Percentiles rank a stretch among this genome's conserved stretches.
phyloP scores from a whole-genome alignment of 2,329 filamentous ascomycete genomes.

The Colletotrichum spinosum region DNA sequence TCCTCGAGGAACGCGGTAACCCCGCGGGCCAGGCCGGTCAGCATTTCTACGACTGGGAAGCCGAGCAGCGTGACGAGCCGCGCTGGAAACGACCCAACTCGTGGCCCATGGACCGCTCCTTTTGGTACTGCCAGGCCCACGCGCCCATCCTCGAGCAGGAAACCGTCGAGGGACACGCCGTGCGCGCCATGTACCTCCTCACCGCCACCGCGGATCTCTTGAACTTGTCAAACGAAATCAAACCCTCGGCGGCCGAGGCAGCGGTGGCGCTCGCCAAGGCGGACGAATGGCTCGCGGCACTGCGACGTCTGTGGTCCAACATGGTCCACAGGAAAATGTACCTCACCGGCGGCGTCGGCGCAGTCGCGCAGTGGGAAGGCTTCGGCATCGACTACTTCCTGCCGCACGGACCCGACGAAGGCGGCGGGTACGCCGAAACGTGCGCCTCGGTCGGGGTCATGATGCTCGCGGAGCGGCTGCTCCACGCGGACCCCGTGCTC shows the following conservation, averaged over 20 bases:
- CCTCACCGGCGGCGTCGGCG: conserved; percentile 70
- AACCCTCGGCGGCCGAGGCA: conserved; percentile 28
- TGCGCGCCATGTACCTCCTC: conserved; percentile 70
- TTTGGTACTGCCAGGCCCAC: conserved; percentile 69
- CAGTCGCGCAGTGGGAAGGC: conserved; percentile 68
- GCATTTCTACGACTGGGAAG: conserved; percentile 67
- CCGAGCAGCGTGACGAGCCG: conserved; percentile 42
- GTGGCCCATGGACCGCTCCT: conserved; percentile 53
- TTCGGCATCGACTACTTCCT: conserved; percentile 71
- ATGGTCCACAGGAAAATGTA: conserved; percentile 74
- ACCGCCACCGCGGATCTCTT: conserved; percentile 68
- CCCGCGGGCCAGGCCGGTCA: conserved; percentile 57
- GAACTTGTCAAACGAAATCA: conserved; percentile 47
- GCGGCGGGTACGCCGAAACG: conserved; percentile 72
- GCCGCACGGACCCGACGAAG: conserved; percentile 68
- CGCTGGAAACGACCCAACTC: conserved; percentile 59
- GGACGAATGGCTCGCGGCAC: conserved; percentile 49
- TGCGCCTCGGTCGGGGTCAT: conserved; percentile 70
- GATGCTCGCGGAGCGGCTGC: conserved; percentile 68
- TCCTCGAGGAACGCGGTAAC: conserved; percentile 67
- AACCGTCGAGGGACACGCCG: conserved; percentile 68
- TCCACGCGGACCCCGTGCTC: conserved; percentile 60
- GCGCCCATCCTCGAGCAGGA: conserved; percentile 64
- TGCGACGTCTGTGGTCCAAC: conserved; percentile 66
- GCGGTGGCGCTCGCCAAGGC: conserved; percentile 39